Evolutionary conservation across 1,284 basidiomycete species (phyloP), one percentile per base, ranked within the genome.

Genomic region (Takashimella tepidaria): DNA sequence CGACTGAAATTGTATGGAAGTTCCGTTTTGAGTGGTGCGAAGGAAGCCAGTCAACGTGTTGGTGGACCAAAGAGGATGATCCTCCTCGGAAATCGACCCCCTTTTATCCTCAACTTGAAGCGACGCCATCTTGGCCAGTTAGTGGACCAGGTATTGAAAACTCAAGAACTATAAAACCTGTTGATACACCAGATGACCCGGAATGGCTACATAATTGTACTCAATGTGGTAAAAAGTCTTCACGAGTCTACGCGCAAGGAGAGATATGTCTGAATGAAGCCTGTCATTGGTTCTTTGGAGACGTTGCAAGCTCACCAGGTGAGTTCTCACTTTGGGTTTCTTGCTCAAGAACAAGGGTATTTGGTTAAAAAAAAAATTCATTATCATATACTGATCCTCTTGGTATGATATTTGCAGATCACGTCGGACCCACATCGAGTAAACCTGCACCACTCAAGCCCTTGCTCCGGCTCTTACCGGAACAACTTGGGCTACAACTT

Each of bases 1-100:
- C 21, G 26, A 47, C 37, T 50, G 31, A 49, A 23, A 53, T 58
- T 45, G 48, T 57, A 3, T 75, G 73, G 73, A 61, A 62, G 47
- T 74, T 73, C 53, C 60, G 68, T 16, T 70, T 74, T 53, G 66
- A 74, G 45, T 75, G 67, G 67, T 72, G 70, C 52, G 46, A 50
- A 1, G 59, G 46, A 4, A 48, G 42, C 0, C 66, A 70, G 41
- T 42, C 54, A 13, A 24, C 46, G 4, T 69, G 70, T 4, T 75
- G 73, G 73, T 75, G 70, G 70, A 47, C 56, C 3, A 20, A 54
- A 0, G 26, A 47, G 8, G 27, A 45, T 25, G 53, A 45, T 10
- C 45, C 49, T 12, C 41, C 43, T 22, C 51, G 47, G 43, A 23
- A 13, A 26, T 41, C 50, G 6, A 53, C 52, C 21, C 40, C 50